Evolutionary conservation across 805 yeast genomes (phyloP), one percentile per base, ranked within the genome.

Genomic region (Saturnispora halmiae): DNA sequence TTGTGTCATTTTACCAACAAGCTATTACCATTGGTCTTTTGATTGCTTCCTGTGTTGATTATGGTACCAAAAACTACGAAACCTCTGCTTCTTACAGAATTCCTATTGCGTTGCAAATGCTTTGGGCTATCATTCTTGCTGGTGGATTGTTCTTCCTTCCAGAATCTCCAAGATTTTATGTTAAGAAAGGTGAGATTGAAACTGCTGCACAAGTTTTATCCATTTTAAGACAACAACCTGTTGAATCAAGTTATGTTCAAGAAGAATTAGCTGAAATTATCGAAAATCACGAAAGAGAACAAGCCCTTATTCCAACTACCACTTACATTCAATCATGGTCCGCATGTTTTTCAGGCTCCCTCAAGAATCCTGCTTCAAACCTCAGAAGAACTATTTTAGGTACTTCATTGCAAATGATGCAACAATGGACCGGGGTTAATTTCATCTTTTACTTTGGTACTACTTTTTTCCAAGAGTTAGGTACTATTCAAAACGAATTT

Each of bases 401-500:
- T 52, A 56, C 67, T 21, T 60, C 64, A 18, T 43, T 68, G 32
- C 72, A 67, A 53, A 58, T 59, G 64, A 59, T 80, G 67, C 87
- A 80, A 64, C 90, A 82, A 65, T 70, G 79, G 65, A 77, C 86
- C 36, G 92, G 90, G 64, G 70, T 79, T 50, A 80, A 81, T 65
- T 81, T 79, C 54, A 72, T 81, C 46, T 77, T 82, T 66, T 82
- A 82, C 69, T 82, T 74, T 54, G 82, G 83, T 58, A 77, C 82
- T 20, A 70, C 78, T 22, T 77, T 79, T 61, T 79, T 81, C 64
- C 67, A 66, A 54, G 64, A 67, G 49, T 59, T 66, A 42, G 74
- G 81, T 54, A 61, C 65, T 49, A 56, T 65, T 46, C 41, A 54
- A 6, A 70, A 73, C 57, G 71, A 61, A 49, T 75, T 72, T 58